Conservation (phyloP, 148 eudicot genomes). For the Diospyros lotus region DNA sequence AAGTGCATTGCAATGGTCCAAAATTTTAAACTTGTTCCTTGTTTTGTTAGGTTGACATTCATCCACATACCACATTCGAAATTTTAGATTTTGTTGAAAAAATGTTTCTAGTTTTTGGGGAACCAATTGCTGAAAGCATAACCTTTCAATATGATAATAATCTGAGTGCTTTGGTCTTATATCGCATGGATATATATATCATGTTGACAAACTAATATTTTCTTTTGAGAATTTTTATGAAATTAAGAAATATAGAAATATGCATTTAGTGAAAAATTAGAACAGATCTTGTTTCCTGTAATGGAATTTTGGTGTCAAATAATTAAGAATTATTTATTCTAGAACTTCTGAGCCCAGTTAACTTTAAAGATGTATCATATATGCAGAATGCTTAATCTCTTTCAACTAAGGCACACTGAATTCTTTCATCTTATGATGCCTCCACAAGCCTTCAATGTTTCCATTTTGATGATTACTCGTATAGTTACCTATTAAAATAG, state of each 20-base stretch:
- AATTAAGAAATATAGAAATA: too few relatives aligned
- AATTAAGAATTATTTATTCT: background rate
- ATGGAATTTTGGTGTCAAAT: background rate
- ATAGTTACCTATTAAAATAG: background rate
- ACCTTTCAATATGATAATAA: background rate
- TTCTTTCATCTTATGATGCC: background rate
- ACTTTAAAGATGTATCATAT: background rate
- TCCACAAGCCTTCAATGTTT: background rate
- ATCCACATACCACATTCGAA: background rate
- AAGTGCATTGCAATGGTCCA: too few relatives aligned
- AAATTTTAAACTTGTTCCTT: background rate
- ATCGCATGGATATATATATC: slow-evolving; percentile 22
- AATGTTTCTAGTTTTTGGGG: background rate
- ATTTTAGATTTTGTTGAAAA: background rate
- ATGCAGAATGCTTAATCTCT: background rate
- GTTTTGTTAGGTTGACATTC: background rate
- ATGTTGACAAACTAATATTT: background rate
- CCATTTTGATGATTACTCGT: background rate
- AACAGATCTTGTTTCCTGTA: background rate
- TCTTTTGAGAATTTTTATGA: background rate
- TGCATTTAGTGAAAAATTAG: too few relatives aligned
- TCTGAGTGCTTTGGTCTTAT: slow-evolving; percentile 20
- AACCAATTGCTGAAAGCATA: background rate
- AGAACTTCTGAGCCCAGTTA: background rate
- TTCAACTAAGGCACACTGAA: background rate